Base-by-base conservation (phyloP, 495 filamentous ascomycete genomes). In the Talaromyces wortmannii region DNA sequence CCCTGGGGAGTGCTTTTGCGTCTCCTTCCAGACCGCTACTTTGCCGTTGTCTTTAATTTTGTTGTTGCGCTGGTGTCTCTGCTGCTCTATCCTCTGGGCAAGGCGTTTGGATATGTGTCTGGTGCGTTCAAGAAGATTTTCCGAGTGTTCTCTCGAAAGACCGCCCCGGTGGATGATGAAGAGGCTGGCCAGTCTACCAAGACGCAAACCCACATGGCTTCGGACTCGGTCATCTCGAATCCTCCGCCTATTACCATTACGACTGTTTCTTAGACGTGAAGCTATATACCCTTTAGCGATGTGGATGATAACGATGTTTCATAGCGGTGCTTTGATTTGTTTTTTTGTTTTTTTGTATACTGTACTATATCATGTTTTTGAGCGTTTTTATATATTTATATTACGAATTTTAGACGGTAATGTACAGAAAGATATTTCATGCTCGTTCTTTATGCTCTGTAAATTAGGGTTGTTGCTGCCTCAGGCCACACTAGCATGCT, bases 1-100 rank as follows among this genome's bases (percentile, higher is more conserved):
- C 85, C 87, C 4, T 81, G 89, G 60, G 90, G 88, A 5, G 77
- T 89, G 36, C 66, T 83, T 29, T 81, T 94, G 50, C 85, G 90
- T 50, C 75, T 83, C 10, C 78, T 87, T 31, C 85, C 85, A 0
- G 85, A 88, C 53, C 30, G 18, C 15, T 50, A 40, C 36, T 40
- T 40, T 40, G 36, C 36, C 8, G 13, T 40, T 40, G 36, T 13
- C 8, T 40, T 40, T 40, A 13, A 40, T 13, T 40, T 40, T 40
- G 36, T 13, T 13, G 36, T 40, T 40, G 8, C 36, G 8, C 36
- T 2, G 13, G 36, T 5, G 8, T 40, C 36, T 8, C 13, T 2
- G 13, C 36, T 40, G 8, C 36, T 40, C 13, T 13, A 13, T 10
- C 36, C 36, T 40, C 13, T 40, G 2, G 36, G 8, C 1, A 40